A percentile compares a stretch with the other conserved stretches of the same genome.
These are phyloP conservation scores for Eucalyptus virginea DNA, from an alignment of 345 rosid species.

Conservation along the genomic window DNA sequence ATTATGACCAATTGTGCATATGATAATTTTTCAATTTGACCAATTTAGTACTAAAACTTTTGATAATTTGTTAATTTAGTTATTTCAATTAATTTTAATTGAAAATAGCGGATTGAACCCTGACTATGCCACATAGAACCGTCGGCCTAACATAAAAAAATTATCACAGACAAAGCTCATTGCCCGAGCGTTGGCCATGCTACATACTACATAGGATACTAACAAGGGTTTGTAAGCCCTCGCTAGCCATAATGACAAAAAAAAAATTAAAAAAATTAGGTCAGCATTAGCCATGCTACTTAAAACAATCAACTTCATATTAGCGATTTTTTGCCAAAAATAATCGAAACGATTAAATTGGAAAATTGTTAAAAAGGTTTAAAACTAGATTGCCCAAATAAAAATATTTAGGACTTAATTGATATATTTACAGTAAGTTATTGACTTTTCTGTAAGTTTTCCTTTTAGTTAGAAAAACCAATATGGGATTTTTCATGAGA, in stretches of 20 bases:
- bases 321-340: fast-evolving
- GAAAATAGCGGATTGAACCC: fast-evolving
- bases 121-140: fast-evolving
- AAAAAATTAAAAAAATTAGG: no score
- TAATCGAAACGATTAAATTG: no score
- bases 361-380: not conserved
- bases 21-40: no score
- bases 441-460: not conserved
- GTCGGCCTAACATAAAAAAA: no score
- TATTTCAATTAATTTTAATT: fast-evolving
- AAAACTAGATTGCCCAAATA: no score
- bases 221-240: no score
- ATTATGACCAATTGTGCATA: no score
- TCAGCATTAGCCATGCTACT: fast-evolving
- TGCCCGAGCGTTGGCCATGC: no score
- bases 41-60: no score
- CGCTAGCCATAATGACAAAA: fast-evolving
- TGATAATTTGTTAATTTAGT: no score
- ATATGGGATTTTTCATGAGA: not conserved
- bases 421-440: not conserved
- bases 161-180: fast-evolving
- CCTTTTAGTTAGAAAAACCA: not conserved
- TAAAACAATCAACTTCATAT: not conserved
- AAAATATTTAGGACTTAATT: no score
- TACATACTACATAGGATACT: no score